Base-by-base conservation (phyloP, 169 alveolate species). In the Cryptosporidium muris region DNA sequence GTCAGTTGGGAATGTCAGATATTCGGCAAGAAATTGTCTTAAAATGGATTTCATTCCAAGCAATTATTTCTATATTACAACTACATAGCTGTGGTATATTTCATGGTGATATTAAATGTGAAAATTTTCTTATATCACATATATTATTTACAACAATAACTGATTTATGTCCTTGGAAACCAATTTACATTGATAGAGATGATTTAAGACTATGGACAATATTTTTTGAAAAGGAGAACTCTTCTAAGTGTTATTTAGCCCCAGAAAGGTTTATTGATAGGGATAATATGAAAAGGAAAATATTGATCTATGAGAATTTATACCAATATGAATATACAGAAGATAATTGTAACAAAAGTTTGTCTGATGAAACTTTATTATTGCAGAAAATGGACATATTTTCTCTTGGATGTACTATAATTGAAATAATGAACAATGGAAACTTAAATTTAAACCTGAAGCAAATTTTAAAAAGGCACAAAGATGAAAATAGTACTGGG, bases 31-130 rank as follows among this genome's bases (percentile, higher is more conserved):
- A 1, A 54, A 14, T 68, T 3, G n/a, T 68, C 0, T 54, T 54
- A 37, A 12, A 42, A 3, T 68, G 82, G 82, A 48, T 68, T 37
- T 64, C 65, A 34, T 81, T 89, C 81, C 92, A 89, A 54, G 65
- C 64, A 16, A 53, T 89, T 45, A 52, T 89, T 0, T 40, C 92
- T 4, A 53, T 89, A 9, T 58, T 66, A 14, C 92, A 89, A 36
- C 63, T 89, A 38, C 92, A 89, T 65, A 81, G 88, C 36, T 49
- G 81, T 3, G 88, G 88, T 3, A 42, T 89, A 40, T 89, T 82
- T 48, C 92, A 89, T 68, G 92, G 92, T 3, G 89, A 89, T 40
- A 81, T 89, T 42, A 89, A 89, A 64, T 81, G 80, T 34, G 92
- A 89, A 66, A 89, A 89, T 49, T 65, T 89, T 36, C 51, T 89